These are phyloP conservation scores for Sclerotinia subarctica DNA, from an alignment of 2,329 filamentous ascomycete genomes.

Conservation along the genomic window DNA sequence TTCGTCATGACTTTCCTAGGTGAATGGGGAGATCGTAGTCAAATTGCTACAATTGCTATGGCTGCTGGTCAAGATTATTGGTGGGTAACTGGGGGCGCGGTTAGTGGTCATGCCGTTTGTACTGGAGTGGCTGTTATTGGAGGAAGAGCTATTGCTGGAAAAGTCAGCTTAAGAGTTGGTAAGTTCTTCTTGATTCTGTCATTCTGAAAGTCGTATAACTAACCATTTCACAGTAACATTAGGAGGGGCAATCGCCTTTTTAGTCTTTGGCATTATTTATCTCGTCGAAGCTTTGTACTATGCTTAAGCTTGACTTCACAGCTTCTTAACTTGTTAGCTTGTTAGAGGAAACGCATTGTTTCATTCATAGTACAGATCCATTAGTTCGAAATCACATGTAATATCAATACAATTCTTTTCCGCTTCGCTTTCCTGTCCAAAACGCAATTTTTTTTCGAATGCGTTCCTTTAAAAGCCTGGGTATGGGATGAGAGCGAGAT, in stretches of 20 bases:
- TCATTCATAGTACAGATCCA: background rate
- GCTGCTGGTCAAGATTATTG: slow-evolving; percentile 97
- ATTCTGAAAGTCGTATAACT: slow-evolving; percentile 17
- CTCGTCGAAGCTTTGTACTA: slow-evolving; percentile 74
- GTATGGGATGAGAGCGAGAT: background rate
- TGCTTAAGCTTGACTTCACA: slow-evolving; percentile 27
- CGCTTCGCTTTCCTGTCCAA: background rate
- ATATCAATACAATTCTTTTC: slow-evolving; percentile 2
- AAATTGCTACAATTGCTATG: slow-evolving; percentile 99
- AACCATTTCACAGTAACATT: slow-evolving; percentile 67
- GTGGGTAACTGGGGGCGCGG: slow-evolving; percentile 92
- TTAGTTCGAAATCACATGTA: background rate
- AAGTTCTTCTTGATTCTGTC: slow-evolving; percentile 45
- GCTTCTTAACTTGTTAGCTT: background rate
- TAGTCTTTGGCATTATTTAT: slow-evolving; percentile 90
- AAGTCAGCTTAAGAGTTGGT: slow-evolving; percentile 94
- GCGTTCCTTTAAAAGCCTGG: background rate
- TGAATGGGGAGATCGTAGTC: slow-evolving; percentile 96
- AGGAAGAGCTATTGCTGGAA: slow-evolving; percentile 86
- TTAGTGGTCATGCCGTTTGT: slow-evolving; percentile 82
- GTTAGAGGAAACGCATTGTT: background rate
- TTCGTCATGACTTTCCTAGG: slow-evolving; percentile 99
- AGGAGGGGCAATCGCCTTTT: slow-evolving; percentile 84
- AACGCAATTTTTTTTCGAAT: background rate
- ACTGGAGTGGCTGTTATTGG: slow-evolving; percentile 90